Conservation (phyloP, 2,329 filamentous ascomycete species). For the Hypoxylon sp. region DNA sequence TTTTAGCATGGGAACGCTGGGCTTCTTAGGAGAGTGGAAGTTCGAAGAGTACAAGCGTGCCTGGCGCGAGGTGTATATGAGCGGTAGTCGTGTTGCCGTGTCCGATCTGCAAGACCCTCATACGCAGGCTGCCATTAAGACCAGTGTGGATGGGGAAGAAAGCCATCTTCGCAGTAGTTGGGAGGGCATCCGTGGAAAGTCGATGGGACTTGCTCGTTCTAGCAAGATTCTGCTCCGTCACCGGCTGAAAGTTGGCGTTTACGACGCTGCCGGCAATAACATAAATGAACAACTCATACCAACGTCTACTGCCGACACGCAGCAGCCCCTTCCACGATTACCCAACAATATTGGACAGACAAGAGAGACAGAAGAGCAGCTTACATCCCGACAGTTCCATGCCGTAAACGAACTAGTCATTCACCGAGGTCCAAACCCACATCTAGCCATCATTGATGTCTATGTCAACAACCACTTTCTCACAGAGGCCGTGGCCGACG, state of each 20-base stretch:
- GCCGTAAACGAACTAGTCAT: conserved; percentile 97
- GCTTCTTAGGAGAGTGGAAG: conserved; percentile 96
- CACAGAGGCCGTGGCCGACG: conserved; percentile 93
- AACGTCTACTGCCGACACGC: conserved; percentile 55
- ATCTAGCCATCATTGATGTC: conserved; percentile 91
- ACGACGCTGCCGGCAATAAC: conserved; percentile 70
- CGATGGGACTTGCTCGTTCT: conserved; percentile 76
- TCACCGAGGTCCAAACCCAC: conserved; percentile 87
- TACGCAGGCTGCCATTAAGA: conserved; percentile 49
- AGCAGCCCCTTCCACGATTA: conserved; percentile 47
- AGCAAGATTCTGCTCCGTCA: conserved; percentile 88
- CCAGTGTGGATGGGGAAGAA: conserved; percentile 43
- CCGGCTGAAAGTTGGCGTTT: conserved; percentile 85
- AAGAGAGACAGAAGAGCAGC: conserved; percentile 17
- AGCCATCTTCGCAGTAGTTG: conserved; percentile 58
- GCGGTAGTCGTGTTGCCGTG: conserved; percentile 62
- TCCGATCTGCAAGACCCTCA: conserved; percentile 54
- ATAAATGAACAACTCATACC: conserved; percentile 63
- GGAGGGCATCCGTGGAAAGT: conserved; percentile 79
- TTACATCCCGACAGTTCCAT: conserved; percentile 57
- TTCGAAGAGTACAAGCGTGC: conserved; percentile 92
- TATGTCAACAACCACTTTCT: conserved; percentile 88
- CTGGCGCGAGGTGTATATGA: conserved; percentile 92
- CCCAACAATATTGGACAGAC: conserved; percentile 16
- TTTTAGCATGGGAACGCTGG: conserved; percentile 96